Percentiles rank a stretch among this genome's conserved stretches.
phyloP scores from a whole-genome alignment of 495 filamentous ascomycete genomes.

The Tuber microsphaerosporum region DNA sequence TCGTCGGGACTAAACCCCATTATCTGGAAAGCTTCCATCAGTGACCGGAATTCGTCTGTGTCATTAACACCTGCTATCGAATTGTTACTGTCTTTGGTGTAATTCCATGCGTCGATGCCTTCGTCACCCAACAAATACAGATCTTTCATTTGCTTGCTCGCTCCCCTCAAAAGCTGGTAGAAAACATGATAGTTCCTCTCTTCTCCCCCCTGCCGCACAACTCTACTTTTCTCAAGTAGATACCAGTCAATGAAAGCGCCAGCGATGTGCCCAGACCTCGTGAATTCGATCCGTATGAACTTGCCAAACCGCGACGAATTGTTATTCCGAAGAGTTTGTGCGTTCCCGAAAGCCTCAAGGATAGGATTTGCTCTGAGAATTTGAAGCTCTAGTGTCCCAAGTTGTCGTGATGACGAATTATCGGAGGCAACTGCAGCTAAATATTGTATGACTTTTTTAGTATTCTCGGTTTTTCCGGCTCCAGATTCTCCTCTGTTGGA shows the following conservation, averaged over 20 bases:
- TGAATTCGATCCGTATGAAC: slow-evolving; percentile 97
- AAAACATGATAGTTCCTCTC: slow-evolving; percentile 98
- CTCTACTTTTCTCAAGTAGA: slow-evolving; percentile 89
- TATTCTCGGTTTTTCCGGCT: slow-evolving; percentile 98
- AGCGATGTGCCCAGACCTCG: slow-evolving; percentile 78
- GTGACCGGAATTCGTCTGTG: slow-evolving; percentile 74
- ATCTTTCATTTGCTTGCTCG: slow-evolving; percentile 61
- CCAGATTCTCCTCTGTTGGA: slow-evolving; percentile 97
- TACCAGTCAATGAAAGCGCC: slow-evolving; percentile 99
- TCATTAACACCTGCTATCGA: slow-evolving; percentile 87
- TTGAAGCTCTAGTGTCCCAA: slow-evolving; percentile 73
- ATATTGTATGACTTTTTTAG: slow-evolving; percentile 99
- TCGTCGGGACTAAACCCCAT: slow-evolving; percentile 91
- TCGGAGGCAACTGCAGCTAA: slow-evolving; percentile 88
- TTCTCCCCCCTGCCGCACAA: slow-evolving; percentile 74
- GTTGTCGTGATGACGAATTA: slow-evolving; percentile 46
- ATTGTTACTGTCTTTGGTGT: slow-evolving; percentile 85
- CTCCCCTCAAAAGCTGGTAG: slow-evolving; percentile 87
- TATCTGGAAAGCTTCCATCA: slow-evolving; percentile 87
- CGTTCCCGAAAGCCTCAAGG: slow-evolving; percentile 95
- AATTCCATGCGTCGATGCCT: slow-evolving; percentile 78
- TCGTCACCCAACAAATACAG: slow-evolving; percentile 66
- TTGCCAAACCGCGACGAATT: slow-evolving; percentile 99
- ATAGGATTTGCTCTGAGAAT: slow-evolving; percentile 96
- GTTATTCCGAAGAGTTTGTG: slow-evolving; percentile 95